Evolutionary conservation across 2,329 filamentous ascomycete species (phyloP), one percentile per base, ranked within the genome.

Genomic region (Phaeosphaeriaceae sp.): DNA sequence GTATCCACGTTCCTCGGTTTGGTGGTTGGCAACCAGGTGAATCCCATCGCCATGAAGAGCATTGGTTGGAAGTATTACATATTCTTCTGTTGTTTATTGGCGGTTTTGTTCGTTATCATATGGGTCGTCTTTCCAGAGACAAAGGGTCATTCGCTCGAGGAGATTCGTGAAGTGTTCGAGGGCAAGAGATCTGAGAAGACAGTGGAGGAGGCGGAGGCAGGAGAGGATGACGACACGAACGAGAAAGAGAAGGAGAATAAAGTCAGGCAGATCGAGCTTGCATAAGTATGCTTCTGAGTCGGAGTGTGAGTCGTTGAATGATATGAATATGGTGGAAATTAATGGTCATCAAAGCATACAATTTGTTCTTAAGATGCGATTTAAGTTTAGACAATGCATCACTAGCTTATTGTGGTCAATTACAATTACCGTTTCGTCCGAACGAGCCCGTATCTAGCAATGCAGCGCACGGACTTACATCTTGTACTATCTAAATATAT

Each of bases 41-140:
- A 85, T 0, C 86, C 85, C 0, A 81, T 86, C 22, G 83, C 85
- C 17, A 84, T 88, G 62, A 68, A 73, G 13, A 82, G 78, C 48
- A 84, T 85, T 56, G 68, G 72, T 0, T 85, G 83, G 62, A 75
- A 79, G 60, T 84, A 82, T 9, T 85, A 85, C 63, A 78, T 83
- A 40, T 81, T 83, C 56, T 83, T 83, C 54, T 81, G 80, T 24
- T 40, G 42, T 44, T 10, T 53, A 9, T 21, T 51, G 7, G 46
- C 40, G 5, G 40, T 55, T 9, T 22, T 49, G 10, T 27, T 60
- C 7, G 36, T 56, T 1, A 19, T 58, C 6, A 49, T 51, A 10
- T 61, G 56, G 51, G 36, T 55, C 19, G 41, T 58, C 15, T 62
- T 58, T n/a, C 60, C 60, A 5, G 60, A 65, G 22, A 65, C 60